Percentiles rank a stretch among this genome's conserved stretches.
These are phyloP conservation scores for Fusarium equiseti DNA, from an alignment of 2,329 filamentous ascomycete species.

Conservation along the genomic window DNA sequence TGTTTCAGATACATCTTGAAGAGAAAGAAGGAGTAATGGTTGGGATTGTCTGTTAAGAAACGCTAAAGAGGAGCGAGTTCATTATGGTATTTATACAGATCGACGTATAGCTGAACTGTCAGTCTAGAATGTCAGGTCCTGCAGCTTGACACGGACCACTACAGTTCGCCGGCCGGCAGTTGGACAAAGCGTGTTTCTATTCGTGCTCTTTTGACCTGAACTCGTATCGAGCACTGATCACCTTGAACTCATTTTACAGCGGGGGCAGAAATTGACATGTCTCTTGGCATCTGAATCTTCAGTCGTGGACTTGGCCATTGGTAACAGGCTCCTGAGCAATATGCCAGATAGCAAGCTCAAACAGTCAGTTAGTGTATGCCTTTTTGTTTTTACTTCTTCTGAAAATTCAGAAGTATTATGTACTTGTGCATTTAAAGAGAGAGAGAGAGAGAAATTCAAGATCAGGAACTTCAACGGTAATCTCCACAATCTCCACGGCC, in stretches of 20 bases:
- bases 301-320: background rate
- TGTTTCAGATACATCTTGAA: background rate
- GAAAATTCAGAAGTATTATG: too few relatives aligned
- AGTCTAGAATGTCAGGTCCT: background rate
- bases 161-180: background rate
- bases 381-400: too few relatives aligned
- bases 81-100: background rate
- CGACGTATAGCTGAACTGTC: background rate
- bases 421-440: too few relatives aligned
- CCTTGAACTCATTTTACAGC: background rate
- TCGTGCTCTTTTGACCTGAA: background rate
- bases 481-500: background rate
- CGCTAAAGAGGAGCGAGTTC: background rate
- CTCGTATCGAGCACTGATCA: background rate
- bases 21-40: rapidly evolving
- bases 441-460: background rate
- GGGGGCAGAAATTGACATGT: background rate
- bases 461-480: background rate
- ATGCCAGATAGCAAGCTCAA: too few relatives aligned
- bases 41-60: background rate
- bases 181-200: background rate
- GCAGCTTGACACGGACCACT: background rate
- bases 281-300: background rate
- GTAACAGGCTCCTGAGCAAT: too few relatives aligned
- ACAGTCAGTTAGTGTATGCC: too few relatives aligned